A percentile compares a stretch with the other conserved stretches of the same genome.
Conservation (phyloP, 2,329 filamentous ascomycete genomes). For the Emergomyces orientalis region DNA sequence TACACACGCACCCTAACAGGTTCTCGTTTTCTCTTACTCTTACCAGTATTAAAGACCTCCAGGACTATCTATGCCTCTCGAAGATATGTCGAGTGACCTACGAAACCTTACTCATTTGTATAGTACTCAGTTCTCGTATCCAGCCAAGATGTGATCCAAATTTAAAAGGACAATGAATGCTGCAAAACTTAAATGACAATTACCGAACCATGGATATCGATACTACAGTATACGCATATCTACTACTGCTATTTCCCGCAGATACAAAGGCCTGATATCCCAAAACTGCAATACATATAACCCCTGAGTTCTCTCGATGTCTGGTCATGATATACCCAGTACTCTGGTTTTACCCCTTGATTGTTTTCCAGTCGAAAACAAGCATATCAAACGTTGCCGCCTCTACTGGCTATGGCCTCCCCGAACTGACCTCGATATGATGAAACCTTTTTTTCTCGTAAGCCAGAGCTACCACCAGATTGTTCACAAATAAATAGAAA, state of each 20-base stretch:
- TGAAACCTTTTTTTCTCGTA: neutral
- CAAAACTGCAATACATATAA: no score
- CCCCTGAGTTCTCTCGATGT: no score
- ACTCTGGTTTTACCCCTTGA: neutral
- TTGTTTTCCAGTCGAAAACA: neutral
- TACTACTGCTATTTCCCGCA: no score
- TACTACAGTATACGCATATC: no score
- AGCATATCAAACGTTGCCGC: neutral
- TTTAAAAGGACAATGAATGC: neutral
- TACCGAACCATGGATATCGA: no score
- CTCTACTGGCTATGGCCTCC: neutral
- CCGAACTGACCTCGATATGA: neutral
- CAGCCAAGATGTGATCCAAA: neutral
- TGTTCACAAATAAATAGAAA: slow-evolving; percentile 2
- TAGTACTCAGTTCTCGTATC: neutral
- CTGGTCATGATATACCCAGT: neutral
- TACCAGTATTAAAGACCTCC: no score
- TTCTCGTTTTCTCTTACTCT: no score
- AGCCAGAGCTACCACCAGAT: neutral
- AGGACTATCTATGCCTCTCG: no score
- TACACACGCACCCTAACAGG: neutral
- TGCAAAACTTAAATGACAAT: neutral
- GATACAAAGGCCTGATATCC: no score
- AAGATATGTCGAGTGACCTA: neutral
- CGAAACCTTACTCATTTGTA: neutral